Base-by-base conservation (phyloP, 2,329 filamentous ascomycete genomes). In the Nannizziopsis arthrosporioides region DNA sequence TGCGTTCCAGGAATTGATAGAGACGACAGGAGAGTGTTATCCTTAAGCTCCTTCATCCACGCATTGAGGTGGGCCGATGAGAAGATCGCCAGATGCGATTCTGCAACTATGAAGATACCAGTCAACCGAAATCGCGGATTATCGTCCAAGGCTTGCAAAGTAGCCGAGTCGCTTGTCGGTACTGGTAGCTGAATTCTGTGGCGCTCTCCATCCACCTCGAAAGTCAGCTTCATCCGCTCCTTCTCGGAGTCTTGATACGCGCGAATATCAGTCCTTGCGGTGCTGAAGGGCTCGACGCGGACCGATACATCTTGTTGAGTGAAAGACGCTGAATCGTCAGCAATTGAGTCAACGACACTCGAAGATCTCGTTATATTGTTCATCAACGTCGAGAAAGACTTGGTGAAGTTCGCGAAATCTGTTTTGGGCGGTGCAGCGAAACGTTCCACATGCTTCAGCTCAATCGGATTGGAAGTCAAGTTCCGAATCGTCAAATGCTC, bases 1-100 rank as follows among this genome's bases (percentile, higher is more conserved):
- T 98, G 92, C 0, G 92, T 95, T 54, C 92, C 92, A 12, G 92
- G 92, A 53, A 96, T 92, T 43, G 84, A 92, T 43, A 98, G 78
- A 2, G 82, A 76, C 1, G 85, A 84, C 3, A 96, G 72, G 1
- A 86, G 80, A 44, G 79, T 82, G 15, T 80, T 74, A 59, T 89
- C 78, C 51, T 75, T 72, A 37, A 96, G 73, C 52, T 81, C 74
- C 49, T 73, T 67, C 89, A 96, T 96, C 92, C 92, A 94, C 46
- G 73, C 68, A 53, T 79, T 63, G 43, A 89, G 75, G 47, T 79
- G 74, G 12, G 81, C 75, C 4, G 81, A 87, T 53, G 81, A 85
- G 67, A 82, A 81, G 52, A 96, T 71, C 36, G 75, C 63, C 48
- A 81, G 62, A 57, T 74, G 64, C 14, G 75, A 73, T 45, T 73